phyloP scores from a whole-genome alignment of 257 asterid genomes.

The Nicotiana obtusifolia region DNA sequence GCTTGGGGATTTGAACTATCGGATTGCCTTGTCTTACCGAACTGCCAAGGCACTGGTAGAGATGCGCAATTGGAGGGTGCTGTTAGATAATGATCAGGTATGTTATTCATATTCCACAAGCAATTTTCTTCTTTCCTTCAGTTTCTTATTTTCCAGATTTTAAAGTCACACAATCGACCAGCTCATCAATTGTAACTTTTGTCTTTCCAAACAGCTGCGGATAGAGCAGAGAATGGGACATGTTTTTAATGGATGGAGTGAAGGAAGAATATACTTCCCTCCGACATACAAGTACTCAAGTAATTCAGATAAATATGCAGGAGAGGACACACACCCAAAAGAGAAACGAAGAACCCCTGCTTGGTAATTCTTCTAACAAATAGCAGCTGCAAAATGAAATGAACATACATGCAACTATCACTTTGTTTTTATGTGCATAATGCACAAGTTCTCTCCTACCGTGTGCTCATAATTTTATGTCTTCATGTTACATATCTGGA shows the following conservation, averaged over 20 bases:
- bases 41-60: slow-evolving; percentile 92
- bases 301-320: slow-evolving; percentile 83
- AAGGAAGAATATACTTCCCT: slow-evolving; percentile 84
- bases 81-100: slow-evolving; percentile 95
- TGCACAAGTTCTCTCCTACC: background rate
- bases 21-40: slow-evolving; percentile 85
- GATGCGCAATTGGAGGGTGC: slow-evolving; percentile 94
- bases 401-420: background rate
- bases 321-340: slow-evolving; percentile 66
- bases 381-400: background rate
- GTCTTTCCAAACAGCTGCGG: slow-evolving; percentile 51
- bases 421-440: background rate
- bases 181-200: background rate
- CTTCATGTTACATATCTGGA: background rate
- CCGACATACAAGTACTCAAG: slow-evolving; percentile 86
- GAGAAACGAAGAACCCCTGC: slow-evolving; percentile 94
- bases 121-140: background rate
- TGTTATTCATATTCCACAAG: slow-evolving; percentile 12
- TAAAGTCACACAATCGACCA: background rate
- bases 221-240: slow-evolving; percentile 70
- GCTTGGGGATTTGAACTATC: slow-evolving; percentile 94
- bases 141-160: background rate
- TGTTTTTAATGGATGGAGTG: slow-evolving; percentile 82
- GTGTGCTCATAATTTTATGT: background rate
- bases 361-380: slow-evolving; percentile 43